These are phyloP conservation scores for Pleurotus pulmonarius DNA, from an alignment of 768 basidiomycete species.

Conservation along the genomic window DNA sequence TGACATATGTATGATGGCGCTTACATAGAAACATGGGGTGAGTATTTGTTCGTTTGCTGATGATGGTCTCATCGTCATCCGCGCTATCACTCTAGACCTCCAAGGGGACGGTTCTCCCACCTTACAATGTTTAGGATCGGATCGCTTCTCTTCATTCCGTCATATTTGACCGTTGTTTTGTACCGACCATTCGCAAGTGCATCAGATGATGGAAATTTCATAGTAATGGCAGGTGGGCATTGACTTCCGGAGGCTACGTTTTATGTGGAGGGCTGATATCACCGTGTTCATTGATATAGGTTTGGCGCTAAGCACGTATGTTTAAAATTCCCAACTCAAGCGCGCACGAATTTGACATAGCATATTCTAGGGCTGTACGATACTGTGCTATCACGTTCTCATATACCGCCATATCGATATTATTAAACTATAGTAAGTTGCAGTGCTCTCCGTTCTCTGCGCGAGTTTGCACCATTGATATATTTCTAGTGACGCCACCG, in stretches of 20 bases:
- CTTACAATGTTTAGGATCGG: slow-evolving; percentile 90
- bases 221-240: slow-evolving; percentile 79
- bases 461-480: slow-evolving; percentile 2
- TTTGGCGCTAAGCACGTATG: slow-evolving; percentile 79
- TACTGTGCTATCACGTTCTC: slow-evolving; percentile 87
- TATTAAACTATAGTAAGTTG: slow-evolving; percentile 77
- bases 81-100: slow-evolving; percentile 47
- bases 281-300: slow-evolving; percentile 34
- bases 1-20: not conserved
- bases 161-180: slow-evolving; percentile 76
- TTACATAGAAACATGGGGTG: slow-evolving; percentile 61
- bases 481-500: slow-evolving; percentile 78
- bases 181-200: slow-evolving; percentile 74
- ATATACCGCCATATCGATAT: slow-evolving; percentile 87
- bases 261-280: not conserved
- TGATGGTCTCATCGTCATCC: not conserved
- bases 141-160: slow-evolving; percentile 81
- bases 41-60: slow-evolving; percentile 10
- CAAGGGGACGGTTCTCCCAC: slow-evolving; percentile 79
- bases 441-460: no score
- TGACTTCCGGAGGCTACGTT: not conserved
- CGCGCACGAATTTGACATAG: not conserved
- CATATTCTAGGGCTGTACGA: slow-evolving; percentile 63
- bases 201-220: slow-evolving; percentile 63
- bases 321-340: slow-evolving; percentile 5